A percentile compares a stretch with the other conserved stretches of the same genome.
Evolutionary conservation across 768 basidiomycete species (phyloP).

Genomic region (Mycena pura): DNA sequence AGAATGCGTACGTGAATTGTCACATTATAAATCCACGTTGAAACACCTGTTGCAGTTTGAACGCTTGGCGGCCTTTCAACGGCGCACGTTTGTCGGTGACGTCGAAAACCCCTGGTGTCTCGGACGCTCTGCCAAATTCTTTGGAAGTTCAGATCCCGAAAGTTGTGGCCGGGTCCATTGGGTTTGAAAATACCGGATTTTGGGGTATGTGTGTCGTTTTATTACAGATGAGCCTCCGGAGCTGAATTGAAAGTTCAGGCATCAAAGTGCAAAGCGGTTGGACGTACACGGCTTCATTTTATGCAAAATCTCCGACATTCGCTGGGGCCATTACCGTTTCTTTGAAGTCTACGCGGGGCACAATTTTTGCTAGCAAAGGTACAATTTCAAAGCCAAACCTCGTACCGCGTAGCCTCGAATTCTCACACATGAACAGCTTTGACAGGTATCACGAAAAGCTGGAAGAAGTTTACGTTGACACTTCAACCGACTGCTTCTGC

Average conservation of each 20-base stretch:
- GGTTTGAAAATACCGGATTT: slow-evolving; percentile 62
- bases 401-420: background rate
- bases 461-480: slow-evolving; percentile 53
- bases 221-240: background rate
- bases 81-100: slow-evolving; percentile 43
- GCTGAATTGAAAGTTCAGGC: slow-evolving; percentile 38
- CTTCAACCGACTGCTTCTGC: slow-evolving; percentile 51
- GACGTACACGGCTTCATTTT: slow-evolving; percentile 64
- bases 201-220: slow-evolving; percentile 45
- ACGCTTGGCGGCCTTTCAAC: slow-evolving; percentile 52
- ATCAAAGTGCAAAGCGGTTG: slow-evolving; percentile 61
- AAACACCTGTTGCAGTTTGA: slow-evolving; percentile 34
- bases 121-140: slow-evolving; percentile 59
- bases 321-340: slow-evolving; percentile 44
- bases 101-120: slow-evolving; percentile 54
- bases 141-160: slow-evolving; percentile 54
- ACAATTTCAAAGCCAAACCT: background rate
- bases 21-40: background rate
- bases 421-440: slow-evolving; percentile 19
- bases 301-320: slow-evolving; percentile 47
- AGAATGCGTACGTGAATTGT: slow-evolving; percentile 38
- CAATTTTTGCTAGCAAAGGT: slow-evolving; percentile 43
- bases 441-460: slow-evolving; percentile 44
- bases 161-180: slow-evolving; percentile 41
- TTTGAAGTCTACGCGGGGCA: slow-evolving; percentile 45